Evolutionary conservation across 257 asterid genomes (phyloP).

Genomic region (Solanum commersonii): DNA sequence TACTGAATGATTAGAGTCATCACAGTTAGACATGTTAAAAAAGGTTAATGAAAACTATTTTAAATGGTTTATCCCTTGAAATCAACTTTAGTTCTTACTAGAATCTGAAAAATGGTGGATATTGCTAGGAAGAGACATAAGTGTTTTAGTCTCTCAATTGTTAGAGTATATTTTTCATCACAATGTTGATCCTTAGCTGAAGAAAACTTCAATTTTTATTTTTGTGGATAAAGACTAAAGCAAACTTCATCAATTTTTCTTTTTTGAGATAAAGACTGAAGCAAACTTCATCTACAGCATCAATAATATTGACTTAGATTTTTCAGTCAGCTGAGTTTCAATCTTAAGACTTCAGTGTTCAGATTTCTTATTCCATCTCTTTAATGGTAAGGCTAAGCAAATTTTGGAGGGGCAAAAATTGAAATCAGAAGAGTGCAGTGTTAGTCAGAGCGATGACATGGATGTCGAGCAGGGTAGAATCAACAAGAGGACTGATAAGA

Average conservation of each 20-base stretch:
- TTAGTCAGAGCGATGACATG: slow-evolving; percentile 29
- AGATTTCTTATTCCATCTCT: neutral
- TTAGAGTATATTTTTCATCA: neutral
- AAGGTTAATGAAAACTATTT: neutral
- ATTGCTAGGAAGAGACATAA: neutral
- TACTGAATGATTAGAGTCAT: neutral
- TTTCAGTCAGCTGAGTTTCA: neutral
- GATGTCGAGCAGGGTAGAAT: slow-evolving; percentile 43
- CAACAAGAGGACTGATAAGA: slow-evolving; percentile 23
- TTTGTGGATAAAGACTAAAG: neutral
- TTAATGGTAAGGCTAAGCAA: slow-evolving; percentile 18
- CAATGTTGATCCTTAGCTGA: neutral
- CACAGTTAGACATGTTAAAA: neutral
- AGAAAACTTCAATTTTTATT: neutral
- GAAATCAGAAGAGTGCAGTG: slow-evolving; percentile 13
- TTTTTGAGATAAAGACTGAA: neutral
- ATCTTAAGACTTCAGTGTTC: neutral
- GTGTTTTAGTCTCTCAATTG: neutral
- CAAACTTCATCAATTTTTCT: neutral
- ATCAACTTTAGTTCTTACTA: neutral
- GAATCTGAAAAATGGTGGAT: neutral
- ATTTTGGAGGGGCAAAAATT: slow-evolving; percentile 20
- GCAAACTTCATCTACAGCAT: neutral
- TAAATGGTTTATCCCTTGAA: neutral
- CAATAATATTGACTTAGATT: neutral